These are phyloP conservation scores for Quercus agrifolia DNA, from an alignment of 306 rosid species.

Conservation along the genomic window DNA sequence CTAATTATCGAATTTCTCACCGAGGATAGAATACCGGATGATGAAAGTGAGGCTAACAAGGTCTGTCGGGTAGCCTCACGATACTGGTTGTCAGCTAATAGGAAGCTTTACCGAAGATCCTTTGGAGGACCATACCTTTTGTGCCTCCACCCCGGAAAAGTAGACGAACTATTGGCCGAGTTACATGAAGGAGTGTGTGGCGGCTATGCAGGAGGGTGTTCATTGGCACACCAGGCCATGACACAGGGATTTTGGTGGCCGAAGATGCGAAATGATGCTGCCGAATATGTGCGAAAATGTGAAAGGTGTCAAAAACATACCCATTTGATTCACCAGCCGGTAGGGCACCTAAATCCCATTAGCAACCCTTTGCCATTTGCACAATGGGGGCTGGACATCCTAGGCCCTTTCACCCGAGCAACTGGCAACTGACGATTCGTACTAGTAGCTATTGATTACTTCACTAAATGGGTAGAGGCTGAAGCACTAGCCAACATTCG, in stretches of 20 bases:
- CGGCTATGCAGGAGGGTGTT: accelerated
- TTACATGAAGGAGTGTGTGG: too few relatives aligned
- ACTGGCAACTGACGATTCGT: accelerated
- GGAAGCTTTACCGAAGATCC: too few relatives aligned
- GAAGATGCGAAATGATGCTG: too few relatives aligned
- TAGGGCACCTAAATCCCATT: accelerated
- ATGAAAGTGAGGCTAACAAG: accelerated
- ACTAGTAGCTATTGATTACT: accelerated
- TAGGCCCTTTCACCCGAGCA: accelerated
- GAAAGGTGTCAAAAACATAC: too few relatives aligned
- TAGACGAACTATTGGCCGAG: accelerated
- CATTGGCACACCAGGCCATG: too few relatives aligned
- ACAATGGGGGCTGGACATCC: accelerated
- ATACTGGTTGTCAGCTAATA: too few relatives aligned
- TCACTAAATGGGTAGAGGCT: accelerated
- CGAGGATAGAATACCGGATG: too few relatives aligned
- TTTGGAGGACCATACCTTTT: too few relatives aligned
- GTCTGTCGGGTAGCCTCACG: accelerated
- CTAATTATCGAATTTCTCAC: accelerated
- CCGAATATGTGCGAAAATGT: accelerated
- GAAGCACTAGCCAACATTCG: accelerated
- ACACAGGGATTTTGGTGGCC: too few relatives aligned
- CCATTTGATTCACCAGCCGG: accelerated
- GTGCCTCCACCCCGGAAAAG: too few relatives aligned
- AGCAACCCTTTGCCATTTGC: accelerated